Percentiles rank a stretch among this genome's conserved stretches.
phyloP scores from a whole-genome alignment of 2,329 filamentous ascomycete species.

The Penicillium psychrosexuale region DNA sequence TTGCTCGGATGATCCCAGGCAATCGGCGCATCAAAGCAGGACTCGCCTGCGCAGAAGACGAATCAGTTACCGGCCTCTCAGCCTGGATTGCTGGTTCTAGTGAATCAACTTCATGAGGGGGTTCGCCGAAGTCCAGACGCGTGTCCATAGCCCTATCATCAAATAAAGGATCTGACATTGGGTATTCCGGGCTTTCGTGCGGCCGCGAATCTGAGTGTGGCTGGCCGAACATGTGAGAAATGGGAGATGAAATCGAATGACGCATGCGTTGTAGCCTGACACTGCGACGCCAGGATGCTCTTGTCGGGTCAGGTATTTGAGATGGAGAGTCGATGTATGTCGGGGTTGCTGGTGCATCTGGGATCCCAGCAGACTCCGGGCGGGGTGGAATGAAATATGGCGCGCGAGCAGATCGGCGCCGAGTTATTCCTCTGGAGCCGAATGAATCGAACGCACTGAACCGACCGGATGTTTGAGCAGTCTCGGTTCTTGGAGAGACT shows the following conservation, averaged over 20 bases:
- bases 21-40: slow-evolving; percentile 39
- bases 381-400: slow-evolving; percentile 41
- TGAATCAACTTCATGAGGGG: slow-evolving; percentile 42
- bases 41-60: slow-evolving; percentile 24
- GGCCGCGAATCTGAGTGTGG: slow-evolving; percentile 27
- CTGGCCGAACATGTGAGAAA: slow-evolving; percentile 46
- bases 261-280: slow-evolving; percentile 43
- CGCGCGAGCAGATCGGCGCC: slow-evolving; percentile 40
- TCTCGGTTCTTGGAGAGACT: slow-evolving; percentile 38
- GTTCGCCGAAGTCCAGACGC: slow-evolving; percentile 40
- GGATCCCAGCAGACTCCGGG: slow-evolving; percentile 30
- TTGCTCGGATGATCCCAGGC: slow-evolving; percentile 48
- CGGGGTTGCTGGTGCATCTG: slow-evolving; percentile 29
- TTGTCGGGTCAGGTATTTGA: slow-evolving; percentile 26
- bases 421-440: slow-evolving; percentile 38
- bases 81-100: slow-evolving; percentile 39
- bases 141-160: slow-evolving; percentile 36
- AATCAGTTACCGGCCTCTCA: slow-evolving; percentile 28
- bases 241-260: slow-evolving; percentile 43
- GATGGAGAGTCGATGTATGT: slow-evolving; percentile 29
- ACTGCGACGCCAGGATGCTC: slow-evolving; percentile 41
- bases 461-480: slow-evolving; percentile 32
- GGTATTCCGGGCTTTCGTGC: slow-evolving; percentile 27
- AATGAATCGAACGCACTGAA: slow-evolving; percentile 43
- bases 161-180: slow-evolving; percentile 28